phyloP scores from a whole-genome alignment of 2,329 filamentous ascomycete species.

The Fusarium denticulatum region DNA sequence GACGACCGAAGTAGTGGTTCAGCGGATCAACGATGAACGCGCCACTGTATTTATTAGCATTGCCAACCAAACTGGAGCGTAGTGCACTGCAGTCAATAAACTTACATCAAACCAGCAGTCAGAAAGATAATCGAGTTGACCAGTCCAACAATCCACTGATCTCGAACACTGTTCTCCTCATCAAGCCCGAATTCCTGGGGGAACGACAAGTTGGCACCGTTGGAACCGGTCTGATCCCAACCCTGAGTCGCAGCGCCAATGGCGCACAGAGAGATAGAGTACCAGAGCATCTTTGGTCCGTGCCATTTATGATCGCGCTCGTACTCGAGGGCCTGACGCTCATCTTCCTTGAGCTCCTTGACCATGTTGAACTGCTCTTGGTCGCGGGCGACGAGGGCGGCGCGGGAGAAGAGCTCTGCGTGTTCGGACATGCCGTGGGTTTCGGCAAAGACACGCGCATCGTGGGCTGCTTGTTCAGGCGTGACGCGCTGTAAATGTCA shows the following conservation, averaged over 20 bases:
- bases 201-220: constrained; percentile 70
- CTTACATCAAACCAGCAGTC: constrained; percentile 67
- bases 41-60: constrained; percentile 22
- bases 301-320: constrained; percentile 69
- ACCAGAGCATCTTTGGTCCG: constrained; percentile 56
- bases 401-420: constrained; percentile 53
- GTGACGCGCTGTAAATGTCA: constrained; percentile 38
- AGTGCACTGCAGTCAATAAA: too few relatives aligned
- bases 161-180: constrained; percentile 47
- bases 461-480: constrained; percentile 36
- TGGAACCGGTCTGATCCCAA: constrained; percentile 72
- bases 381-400: constrained; percentile 50
- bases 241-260: constrained; percentile 67
- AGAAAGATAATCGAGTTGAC: constrained; percentile 49
- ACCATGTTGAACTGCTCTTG: constrained; percentile 40
- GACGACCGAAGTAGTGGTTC: constrained; percentile 71
- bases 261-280: constrained; percentile 63
- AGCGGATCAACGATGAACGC: constrained; percentile 59
- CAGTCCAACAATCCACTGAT: constrained; percentile 54
- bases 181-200: constrained; percentile 54
- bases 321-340: constrained; percentile 50
- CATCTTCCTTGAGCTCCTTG: constrained; percentile 44
- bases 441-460: constrained; percentile 63
- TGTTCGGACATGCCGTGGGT: constrained; percentile 60
- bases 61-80: too few relatives aligned